Conservation (phyloP, 2,329 filamentous ascomycete genomes). For the Exserohilum turcica region DNA sequence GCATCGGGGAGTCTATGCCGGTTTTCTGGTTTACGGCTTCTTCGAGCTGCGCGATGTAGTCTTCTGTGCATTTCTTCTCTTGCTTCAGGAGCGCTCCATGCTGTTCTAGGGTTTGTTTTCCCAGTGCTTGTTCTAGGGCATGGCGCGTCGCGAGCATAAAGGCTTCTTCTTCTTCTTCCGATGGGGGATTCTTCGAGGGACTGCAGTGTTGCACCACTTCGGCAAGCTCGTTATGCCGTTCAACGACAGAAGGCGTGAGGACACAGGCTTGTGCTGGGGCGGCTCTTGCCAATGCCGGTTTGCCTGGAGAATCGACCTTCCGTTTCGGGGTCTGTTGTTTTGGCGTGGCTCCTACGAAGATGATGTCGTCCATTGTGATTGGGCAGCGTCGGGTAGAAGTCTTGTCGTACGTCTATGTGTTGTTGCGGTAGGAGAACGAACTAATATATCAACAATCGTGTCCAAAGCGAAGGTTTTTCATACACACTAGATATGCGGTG, state of each 20-base stretch:
- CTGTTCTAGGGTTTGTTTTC: neutral
- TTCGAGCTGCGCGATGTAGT: slow-evolving; percentile 6
- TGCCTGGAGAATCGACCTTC: neutral
- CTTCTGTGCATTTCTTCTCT: slow-evolving; percentile 2
- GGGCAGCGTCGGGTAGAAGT: neutral
- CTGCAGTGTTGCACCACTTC: neutral
- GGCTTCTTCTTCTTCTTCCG: neutral
- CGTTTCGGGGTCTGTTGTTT: neutral
- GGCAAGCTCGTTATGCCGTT: too few relatives aligned
- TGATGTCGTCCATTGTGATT: neutral
- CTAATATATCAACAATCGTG: too few relatives aligned
- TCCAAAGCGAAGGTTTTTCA: neutral
- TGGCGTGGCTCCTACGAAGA: neutral
- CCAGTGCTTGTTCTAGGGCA: slow-evolving; percentile 1
- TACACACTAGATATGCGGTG: neutral
- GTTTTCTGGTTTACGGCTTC: slow-evolving; percentile 2
- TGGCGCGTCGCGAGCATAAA: slow-evolving; percentile 4
- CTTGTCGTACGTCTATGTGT: neutral
- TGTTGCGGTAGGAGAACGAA: neutral
- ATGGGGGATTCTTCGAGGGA: neutral
- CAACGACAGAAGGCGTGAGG: neutral
- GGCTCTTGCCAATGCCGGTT: neutral
- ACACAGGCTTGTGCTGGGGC: neutral
- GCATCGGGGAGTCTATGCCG: neutral
- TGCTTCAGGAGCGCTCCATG: neutral